phyloP scores from a whole-genome alignment of 2,329 filamentous ascomycete genomes.

The Magnaporthiopsis rhizophila region DNA sequence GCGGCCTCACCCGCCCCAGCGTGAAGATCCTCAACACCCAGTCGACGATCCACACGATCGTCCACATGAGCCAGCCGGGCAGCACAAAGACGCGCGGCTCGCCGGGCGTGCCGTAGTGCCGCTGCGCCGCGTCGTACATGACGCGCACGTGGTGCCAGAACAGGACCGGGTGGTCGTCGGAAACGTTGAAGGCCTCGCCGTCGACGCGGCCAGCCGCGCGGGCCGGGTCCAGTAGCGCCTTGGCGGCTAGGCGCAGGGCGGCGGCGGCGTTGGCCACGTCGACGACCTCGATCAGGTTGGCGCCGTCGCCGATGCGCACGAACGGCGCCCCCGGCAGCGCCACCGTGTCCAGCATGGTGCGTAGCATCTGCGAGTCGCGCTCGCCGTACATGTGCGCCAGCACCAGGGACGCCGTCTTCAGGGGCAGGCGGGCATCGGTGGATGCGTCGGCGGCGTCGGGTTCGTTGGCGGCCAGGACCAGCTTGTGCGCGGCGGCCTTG shows the following conservation, averaged over 20 bases:
- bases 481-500: constrained; percentile 23
- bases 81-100: constrained; percentile 11
- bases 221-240: constrained; percentile 16
- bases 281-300: constrained; percentile 20
- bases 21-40: constrained; percentile 20
- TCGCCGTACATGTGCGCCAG: constrained; percentile 26
- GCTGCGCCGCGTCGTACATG: constrained; percentile 17
- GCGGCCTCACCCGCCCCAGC: constrained; percentile 17
- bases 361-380: constrained; percentile 18
- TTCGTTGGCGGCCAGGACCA: constrained; percentile 22
- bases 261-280: constrained; percentile 19
- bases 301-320: constrained; percentile 16
- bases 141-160: constrained; percentile 23
- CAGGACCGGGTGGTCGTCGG: constrained; percentile 21
- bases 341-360: constrained; percentile 14
- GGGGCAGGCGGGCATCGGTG: not conserved
- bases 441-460: not conserved
- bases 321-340: constrained; percentile 15
- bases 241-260: constrained; percentile 21
- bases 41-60: constrained; percentile 11
- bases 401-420: constrained; percentile 20
- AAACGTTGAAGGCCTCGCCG: constrained; percentile 28
- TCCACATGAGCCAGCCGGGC: constrained; percentile 19
- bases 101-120: constrained; percentile 7
- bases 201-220: constrained; percentile 15